Conservation (phyloP, 2,329 filamentous ascomycete genomes). For the Diaporthe longicolla region DNA sequence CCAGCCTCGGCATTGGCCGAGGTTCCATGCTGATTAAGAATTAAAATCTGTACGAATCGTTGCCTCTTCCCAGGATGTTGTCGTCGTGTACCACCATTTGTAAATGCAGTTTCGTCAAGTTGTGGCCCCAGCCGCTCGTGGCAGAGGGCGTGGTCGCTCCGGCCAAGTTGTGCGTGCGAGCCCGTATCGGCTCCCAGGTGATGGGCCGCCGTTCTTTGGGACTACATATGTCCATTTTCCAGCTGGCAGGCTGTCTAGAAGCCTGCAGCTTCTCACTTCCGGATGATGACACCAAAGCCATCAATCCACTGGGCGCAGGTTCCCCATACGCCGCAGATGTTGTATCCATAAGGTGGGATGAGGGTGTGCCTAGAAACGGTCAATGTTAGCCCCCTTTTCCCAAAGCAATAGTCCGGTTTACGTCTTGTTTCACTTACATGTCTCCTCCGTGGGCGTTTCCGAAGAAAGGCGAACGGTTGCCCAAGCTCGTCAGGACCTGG, state of each 20-base stretch:
- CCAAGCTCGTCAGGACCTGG: slow-evolving; percentile 89
- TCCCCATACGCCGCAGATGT: slow-evolving; percentile 88
- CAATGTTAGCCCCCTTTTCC: slow-evolving; percentile 46
- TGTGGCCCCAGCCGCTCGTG: not conserved
- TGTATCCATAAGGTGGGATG: slow-evolving; percentile 90
- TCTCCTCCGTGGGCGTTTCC: slow-evolving; percentile 86
- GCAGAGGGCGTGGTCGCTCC: slow-evolving; percentile 11
- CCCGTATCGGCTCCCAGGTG: slow-evolving; percentile 1
- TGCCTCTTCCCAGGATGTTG: not conserved
- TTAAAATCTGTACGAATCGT: slow-evolving; percentile 33
- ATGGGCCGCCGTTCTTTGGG: not conserved
- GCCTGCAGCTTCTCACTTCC: slow-evolving; percentile 33
- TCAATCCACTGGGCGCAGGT: slow-evolving; percentile 87
- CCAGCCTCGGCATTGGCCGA: slow-evolving; percentile 32
- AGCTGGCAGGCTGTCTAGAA: not conserved
- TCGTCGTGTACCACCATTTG: slow-evolving; percentile 19
- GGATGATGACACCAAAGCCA: slow-evolving; percentile 80
- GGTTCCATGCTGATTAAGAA: slow-evolving; percentile 40
- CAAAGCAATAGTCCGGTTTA: not conserved
- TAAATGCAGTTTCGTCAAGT: slow-evolving; percentile 25
- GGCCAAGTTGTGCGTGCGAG: slow-evolving; percentile 31
- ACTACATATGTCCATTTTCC: not conserved
- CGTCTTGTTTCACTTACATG: slow-evolving; percentile 73
- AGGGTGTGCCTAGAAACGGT: slow-evolving; percentile 77
- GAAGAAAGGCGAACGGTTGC: slow-evolving; percentile 87